Evolutionary conservation across 306 rosid genomes (phyloP), one percentile per base, ranked within the genome.

Genomic region (Cucumis cinereus): DNA sequence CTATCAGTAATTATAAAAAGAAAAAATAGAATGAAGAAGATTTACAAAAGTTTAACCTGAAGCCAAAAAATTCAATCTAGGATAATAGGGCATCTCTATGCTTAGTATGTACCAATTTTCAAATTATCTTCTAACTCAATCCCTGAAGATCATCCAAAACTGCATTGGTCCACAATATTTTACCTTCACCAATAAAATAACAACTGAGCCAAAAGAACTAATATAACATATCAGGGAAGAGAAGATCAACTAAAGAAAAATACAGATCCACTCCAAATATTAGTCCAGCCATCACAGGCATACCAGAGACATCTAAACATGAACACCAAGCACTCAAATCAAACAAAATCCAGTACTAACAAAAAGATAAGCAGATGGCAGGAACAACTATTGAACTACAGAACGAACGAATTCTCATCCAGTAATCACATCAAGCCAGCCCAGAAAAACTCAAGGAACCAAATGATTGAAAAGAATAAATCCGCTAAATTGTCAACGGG

Each of bases 221-320:
- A 20, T 0, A 13, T 14, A 14, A 43, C 74, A 69, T 41, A 68
- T 22, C 28, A 45, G 14, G 30, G 16, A 15, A 69, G 22, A 45
- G 74, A 45, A 69, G 56, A 66, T n/a, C 53, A 66, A 20, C n/a
- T 40, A 45, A 69, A 69, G 38, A 23, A 69, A 41, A 69, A 45
- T 15, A 69, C 74, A 69, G 74, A 69, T 66, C 73, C 73, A 40
- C 53, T 40, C 73, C 71, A 41, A 40, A 66, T 12, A 36, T 64
- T 38, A 64, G 26, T 36, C 50, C 24, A 38, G 17, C 71, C 9
- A 64, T 64, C 50, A 35, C 28, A 10, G 50, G 14, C 1, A 8
- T 8, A 56, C 30, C 61, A 3, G 61, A 22, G 61, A 20, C 61
- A 22, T 22, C 30, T 22, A 56, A 56, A 20, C 10, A 4, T 11